Percentiles rank a stretch among this genome's conserved stretches.
Evolutionary conservation across 352 stramenopile genomes (phyloP).

Genomic region (Aphanomyces euteiches): DNA sequence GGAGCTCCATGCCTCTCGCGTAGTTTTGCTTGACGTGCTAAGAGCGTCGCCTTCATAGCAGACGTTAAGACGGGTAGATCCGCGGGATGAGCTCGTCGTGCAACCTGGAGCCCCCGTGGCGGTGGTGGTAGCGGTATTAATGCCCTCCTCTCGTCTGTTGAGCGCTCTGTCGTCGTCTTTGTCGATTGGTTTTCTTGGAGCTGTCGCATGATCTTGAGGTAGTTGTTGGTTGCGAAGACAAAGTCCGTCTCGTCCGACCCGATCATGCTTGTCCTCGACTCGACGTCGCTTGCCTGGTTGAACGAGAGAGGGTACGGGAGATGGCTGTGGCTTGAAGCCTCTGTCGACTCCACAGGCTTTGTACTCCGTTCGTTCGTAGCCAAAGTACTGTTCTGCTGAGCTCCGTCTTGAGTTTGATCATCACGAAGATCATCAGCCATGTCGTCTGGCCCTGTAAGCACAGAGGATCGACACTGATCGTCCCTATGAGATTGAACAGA

Average conservation of each 20-base stretch:
- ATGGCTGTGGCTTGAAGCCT: no score
- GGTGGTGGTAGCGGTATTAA: no score
- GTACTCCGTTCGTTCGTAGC: no score
- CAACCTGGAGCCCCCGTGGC: no score
- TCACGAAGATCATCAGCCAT: no score
- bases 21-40: no score
- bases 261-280: conserved; percentile 17
- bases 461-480: neutral
- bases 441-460: neutral
- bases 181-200: neutral
- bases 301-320: conserved; percentile 8
- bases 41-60: no score
- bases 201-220: conserved; percentile 16
- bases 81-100: no score
- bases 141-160: no score
- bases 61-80: no score
- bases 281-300: conserved; percentile 13
- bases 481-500: neutral
- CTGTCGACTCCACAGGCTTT: no score
- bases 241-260: conserved; percentile 24
- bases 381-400: neutral
- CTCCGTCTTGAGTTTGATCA: neutral
- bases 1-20: no score
- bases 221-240: conserved; percentile 22
- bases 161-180: neutral